Percentiles rank a stretch among this genome's conserved stretches.
Conservation (phyloP, 2,329 filamentous ascomycete species). For the Phaeophleospora eucalypticola region DNA sequence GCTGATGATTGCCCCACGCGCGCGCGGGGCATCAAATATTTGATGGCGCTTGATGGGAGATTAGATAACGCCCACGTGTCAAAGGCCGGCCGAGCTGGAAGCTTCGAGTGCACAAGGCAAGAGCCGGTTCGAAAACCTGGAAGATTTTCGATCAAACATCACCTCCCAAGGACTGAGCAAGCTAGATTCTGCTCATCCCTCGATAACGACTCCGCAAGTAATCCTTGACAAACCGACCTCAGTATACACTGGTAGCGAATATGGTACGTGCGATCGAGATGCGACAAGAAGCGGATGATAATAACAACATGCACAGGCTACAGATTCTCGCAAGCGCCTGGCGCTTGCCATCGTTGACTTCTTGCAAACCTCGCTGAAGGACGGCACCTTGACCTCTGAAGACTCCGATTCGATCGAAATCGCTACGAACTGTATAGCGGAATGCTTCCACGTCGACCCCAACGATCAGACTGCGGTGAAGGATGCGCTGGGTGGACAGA, state of each 20-base stretch:
- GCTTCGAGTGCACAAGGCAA: no score
- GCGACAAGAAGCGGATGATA: background rate
- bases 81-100: no score
- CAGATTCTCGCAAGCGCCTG: conserved; percentile 70
- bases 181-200: no score
- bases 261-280: conserved; percentile 17
- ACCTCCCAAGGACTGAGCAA: no score
- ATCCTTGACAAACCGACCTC: no score
- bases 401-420: conserved; percentile 93
- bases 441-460: conserved; percentile 94
- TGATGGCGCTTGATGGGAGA: background rate
- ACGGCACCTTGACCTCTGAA: conserved; percentile 82
- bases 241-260: no score
- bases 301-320: conserved; percentile 30
- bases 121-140: no score
- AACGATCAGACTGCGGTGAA: conserved; percentile 66
- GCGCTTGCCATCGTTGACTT: conserved; percentile 97
- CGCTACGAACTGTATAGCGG: conserved; percentile 87
- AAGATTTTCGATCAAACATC: no score
- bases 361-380: conserved; percentile 74
- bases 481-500: conserved; percentile 79
- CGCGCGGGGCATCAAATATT: background rate
- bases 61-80: background rate
- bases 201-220: no score
- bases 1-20: background rate